These are phyloP conservation scores for Camelina hispida DNA, from an alignment of 345 rosid genomes.

Conservation along the genomic window DNA sequence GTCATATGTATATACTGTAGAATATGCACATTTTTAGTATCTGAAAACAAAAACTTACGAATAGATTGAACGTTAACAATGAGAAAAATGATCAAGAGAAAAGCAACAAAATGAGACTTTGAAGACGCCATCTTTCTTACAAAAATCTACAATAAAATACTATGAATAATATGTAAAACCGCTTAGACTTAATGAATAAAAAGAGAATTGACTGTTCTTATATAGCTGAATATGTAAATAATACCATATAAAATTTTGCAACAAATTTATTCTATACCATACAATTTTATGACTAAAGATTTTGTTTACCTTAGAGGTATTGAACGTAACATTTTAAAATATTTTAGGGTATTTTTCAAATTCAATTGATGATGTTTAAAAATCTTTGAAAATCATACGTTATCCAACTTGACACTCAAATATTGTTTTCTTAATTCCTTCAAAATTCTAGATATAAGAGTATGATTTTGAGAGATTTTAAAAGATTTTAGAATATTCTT, in stretches of 20 bases:
- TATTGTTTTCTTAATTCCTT: too few relatives aligned
- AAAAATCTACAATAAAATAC: neutral
- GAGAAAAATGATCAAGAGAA: neutral
- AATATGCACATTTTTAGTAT: neutral
- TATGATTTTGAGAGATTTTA: too few relatives aligned
- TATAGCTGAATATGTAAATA: neutral
- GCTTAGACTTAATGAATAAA: neutral
- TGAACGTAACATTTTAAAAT: too few relatives aligned
- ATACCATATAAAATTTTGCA: neutral
- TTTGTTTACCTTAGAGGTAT: too few relatives aligned
- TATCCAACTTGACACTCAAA: too few relatives aligned
- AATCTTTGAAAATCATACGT: too few relatives aligned
- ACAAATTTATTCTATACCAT: neutral
- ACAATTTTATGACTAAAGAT: neutral
- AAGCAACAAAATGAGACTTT: neutral
- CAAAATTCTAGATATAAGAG: too few relatives aligned
- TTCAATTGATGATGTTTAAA: too few relatives aligned
- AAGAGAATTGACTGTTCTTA: neutral
- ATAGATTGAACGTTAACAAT: neutral
- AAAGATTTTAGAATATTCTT: too few relatives aligned
- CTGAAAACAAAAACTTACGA: constrained; percentile 17
- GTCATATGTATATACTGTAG: neutral
- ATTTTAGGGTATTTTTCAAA: too few relatives aligned
- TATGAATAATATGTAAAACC: neutral
- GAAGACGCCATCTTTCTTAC: neutral